Percentiles rank a stretch among this genome's conserved stretches.
phyloP scores from a whole-genome alignment of 805 yeast species.

The Kodamaea nitidulidarum region DNA sequence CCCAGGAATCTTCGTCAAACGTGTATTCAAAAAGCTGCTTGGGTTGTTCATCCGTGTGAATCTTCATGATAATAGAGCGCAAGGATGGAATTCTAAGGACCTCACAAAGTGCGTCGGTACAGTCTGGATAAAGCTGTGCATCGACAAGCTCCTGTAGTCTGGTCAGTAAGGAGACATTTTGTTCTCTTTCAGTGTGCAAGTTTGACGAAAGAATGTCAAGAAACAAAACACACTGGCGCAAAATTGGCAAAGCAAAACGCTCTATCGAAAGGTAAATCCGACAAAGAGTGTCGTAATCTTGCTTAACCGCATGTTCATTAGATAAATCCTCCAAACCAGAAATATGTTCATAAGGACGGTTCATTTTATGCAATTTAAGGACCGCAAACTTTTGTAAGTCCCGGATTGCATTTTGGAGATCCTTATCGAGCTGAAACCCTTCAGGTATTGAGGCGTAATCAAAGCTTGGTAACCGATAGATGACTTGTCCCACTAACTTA shows the following conservation, averaged over 20 bases:
- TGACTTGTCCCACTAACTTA: constrained; percentile 15
- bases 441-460: constrained; percentile 11
- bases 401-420: constrained; percentile 12
- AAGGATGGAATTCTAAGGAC: constrained; percentile 23
- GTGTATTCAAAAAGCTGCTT: not conserved
- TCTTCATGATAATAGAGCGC: constrained; percentile 14
- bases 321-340: too few species aligned
- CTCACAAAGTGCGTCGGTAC: constrained; percentile 22
- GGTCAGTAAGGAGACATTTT: constrained; percentile 15
- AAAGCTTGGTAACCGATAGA: not conserved
- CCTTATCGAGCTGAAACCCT: constrained; percentile 23
- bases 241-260: constrained; percentile 26
- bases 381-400: not conserved
- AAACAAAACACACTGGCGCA: constrained; percentile 33
- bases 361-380: too few species aligned
- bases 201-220: constrained; percentile 30
- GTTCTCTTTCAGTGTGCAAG: constrained; percentile 22
- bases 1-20: not conserved
- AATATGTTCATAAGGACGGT: too few species aligned
- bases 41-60: not conserved
- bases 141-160: constrained; percentile 15
- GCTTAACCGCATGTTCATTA: too few species aligned
- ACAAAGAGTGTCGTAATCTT: too few species aligned
- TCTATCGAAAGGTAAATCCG: constrained; percentile 13
- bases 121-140: constrained; percentile 15